Evolutionary conservation across 2,329 filamentous ascomycete genomes (phyloP).

Genomic region (Xylariomycetidae sp.): DNA sequence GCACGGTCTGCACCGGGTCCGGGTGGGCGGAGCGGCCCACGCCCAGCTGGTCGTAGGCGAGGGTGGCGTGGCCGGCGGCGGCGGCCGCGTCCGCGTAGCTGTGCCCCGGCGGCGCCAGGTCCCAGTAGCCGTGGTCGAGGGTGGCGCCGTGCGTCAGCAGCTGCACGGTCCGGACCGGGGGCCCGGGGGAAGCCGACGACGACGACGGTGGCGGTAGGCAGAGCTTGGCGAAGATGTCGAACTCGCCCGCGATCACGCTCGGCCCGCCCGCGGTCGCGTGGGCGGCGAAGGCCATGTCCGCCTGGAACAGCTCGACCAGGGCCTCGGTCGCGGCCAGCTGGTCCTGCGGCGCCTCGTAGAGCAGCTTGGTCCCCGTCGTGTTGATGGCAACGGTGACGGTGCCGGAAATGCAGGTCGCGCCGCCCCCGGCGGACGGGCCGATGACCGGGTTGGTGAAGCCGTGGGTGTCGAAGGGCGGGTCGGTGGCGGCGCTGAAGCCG

Average conservation of each 20-base stretch:
- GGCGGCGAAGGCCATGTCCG: slow-evolving; percentile 12
- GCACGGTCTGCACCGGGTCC: slow-evolving; percentile 31
- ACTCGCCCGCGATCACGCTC: slow-evolving; percentile 14
- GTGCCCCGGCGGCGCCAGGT: slow-evolving; percentile 30
- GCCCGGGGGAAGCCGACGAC: slow-evolving; percentile 1
- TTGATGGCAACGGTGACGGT: slow-evolving; percentile 12
- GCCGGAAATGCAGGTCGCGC: slow-evolving; percentile 14
- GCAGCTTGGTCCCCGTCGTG: slow-evolving; percentile 11
- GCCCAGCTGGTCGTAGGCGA: slow-evolving; percentile 37
- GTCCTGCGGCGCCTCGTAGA: slow-evolving; percentile 14
- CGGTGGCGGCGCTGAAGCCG: slow-evolving; percentile 8
- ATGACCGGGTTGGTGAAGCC: slow-evolving; percentile 13
- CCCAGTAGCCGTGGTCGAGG: slow-evolving; percentile 31
- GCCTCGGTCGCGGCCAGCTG: slow-evolving; percentile 13
- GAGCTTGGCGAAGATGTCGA: slow-evolving; percentile 16
- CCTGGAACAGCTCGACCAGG: slow-evolving; percentile 14
- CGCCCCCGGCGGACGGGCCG: slow-evolving; percentile 11
- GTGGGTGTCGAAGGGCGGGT: slow-evolving; percentile 4
- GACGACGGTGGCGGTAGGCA: slow-evolving; percentile 11
- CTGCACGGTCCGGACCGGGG: slow-evolving; percentile 26
- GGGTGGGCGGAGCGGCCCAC: slow-evolving; percentile 30
- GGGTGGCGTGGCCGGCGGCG: slow-evolving; percentile 30
- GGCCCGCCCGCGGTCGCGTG: slow-evolving; percentile 6
- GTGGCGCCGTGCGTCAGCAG: slow-evolving; percentile 34
- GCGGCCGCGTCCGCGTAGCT: slow-evolving; percentile 35